Evolutionary conservation across 1,284 basidiomycete genomes (phyloP), one percentile per base, ranked within the genome.

Genomic region (Grifola frondosa): DNA sequence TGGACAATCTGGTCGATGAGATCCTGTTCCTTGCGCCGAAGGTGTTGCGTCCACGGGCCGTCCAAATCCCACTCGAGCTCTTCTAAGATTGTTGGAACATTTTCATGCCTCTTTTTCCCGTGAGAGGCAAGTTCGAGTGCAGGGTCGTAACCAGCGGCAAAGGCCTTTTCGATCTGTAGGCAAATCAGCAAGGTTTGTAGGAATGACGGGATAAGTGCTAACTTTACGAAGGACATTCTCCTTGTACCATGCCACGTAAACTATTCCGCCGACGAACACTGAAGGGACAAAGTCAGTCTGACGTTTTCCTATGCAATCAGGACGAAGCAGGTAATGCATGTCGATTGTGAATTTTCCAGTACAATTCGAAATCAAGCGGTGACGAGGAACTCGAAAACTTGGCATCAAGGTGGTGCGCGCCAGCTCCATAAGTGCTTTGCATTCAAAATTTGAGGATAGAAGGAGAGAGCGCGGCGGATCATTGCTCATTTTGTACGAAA

Each of bases 191-290:
- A 37, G 30, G 36, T 35, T 11, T 46, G 28, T 30, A 40, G 19
- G 17, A 11, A 7, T 19, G 17, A 23, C n/a, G 3, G 24, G 7
- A 4, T 12, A 16, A 50, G 44, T 46, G 48, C 59, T 40, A 41
- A 86, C 88, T 71, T 91, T 83, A 61, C 79, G 69, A n/a, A 90
- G 69, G 9, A 91, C 88, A 58, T 82, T 81, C 52, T 76, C 77
- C 66, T 91, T 91, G 68, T 91, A 91, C 83, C 82, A 90, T 23
- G 71, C 68, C 39, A 89, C 65, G 63, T 91, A 90, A 10, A 74
- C 76, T 12, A 87, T 68, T 40, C 90, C 88, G 19, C 86, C 85
- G 19, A 79, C 52, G 55, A 88, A 85, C 5, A 84, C 78, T 83
- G 53, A 5, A 15, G 13, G 12, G n/a, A 4, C 12, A 22, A 15